A percentile compares a stretch with the other conserved stretches of the same genome.
These are phyloP conservation scores for Colletotrichum orbiculare DNA, from an alignment of 2,329 filamentous ascomycete genomes.

Conservation along the genomic window DNA sequence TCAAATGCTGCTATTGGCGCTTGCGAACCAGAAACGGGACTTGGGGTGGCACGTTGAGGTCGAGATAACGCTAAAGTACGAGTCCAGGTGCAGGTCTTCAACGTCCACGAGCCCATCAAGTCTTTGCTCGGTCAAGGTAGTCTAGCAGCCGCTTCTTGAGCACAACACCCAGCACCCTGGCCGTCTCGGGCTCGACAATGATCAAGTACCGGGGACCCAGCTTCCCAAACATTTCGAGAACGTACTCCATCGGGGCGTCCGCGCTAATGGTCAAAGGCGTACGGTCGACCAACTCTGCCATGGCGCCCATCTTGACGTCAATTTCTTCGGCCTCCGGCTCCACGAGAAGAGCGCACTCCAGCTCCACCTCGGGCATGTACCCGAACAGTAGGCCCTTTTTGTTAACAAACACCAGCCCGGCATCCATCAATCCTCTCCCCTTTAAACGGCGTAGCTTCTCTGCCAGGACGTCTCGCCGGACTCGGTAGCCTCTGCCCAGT, in stretches of 20 bases:
- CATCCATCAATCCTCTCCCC: conserved; percentile 64
- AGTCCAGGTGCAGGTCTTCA: too few species aligned
- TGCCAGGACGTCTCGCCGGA: conserved; percentile 49
- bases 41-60: too few species aligned
- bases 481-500: conserved; percentile 55
- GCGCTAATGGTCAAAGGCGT: conserved; percentile 62
- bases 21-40: too few species aligned
- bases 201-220: conserved; percentile 65
- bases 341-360: conserved; percentile 60
- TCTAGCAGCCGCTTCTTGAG: conserved; percentile 65
- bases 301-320: conserved; percentile 45
- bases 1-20: too few species aligned
- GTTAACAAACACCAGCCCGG: conserved; percentile 66
- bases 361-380: conserved; percentile 64
- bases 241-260: conserved; percentile 67
- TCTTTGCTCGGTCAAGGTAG: conserved; percentile 23
- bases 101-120: neutral
- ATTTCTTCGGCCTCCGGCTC: conserved; percentile 42
- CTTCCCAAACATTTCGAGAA: conserved; percentile 69
- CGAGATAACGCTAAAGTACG: too few species aligned
- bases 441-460: conserved; percentile 59
- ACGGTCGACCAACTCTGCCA: conserved; percentile 63
- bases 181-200: conserved; percentile 62
- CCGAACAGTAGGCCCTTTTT: conserved; percentile 59
- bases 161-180: conserved; percentile 62